phyloP scores from a whole-genome alignment of 1,284 basidiomycete species.

The Pascua sp. region DNA sequence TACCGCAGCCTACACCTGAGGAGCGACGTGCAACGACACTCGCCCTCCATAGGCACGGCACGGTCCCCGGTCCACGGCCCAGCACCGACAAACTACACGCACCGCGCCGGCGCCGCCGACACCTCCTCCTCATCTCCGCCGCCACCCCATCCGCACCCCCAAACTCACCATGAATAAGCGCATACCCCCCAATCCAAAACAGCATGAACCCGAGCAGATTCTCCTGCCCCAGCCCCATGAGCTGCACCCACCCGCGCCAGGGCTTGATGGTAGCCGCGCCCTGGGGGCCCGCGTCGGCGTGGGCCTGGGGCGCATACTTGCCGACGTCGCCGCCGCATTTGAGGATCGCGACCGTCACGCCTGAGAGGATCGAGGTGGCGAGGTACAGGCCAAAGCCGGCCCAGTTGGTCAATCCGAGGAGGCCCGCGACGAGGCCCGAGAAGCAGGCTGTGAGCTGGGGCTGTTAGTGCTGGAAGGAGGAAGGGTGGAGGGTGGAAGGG shows the following conservation, averaged over 20 bases:
- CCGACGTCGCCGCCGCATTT: constrained; percentile 60
- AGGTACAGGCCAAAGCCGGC: constrained; percentile 75
- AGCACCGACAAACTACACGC: background rate
- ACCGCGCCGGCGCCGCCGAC: background rate
- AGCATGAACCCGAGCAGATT: constrained; percentile 80
- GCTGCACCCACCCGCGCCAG: constrained; percentile 53
- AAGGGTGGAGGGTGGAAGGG: background rate
- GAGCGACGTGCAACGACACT: too few species aligned
- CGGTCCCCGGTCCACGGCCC: constrained; percentile 7
- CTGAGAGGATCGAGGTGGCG: constrained; percentile 62
- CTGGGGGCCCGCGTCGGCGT: constrained; percentile 14
- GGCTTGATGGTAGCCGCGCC: constrained; percentile 46
- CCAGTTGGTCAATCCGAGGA: constrained; percentile 78
- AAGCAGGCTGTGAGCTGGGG: constrained; percentile 67
- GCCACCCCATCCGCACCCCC: background rate
- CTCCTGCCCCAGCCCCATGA: constrained; percentile 76
- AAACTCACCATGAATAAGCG: constrained; percentile 20
- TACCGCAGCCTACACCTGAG: too few species aligned
- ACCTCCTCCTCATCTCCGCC: background rate
- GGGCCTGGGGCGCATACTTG: constrained; percentile 37
- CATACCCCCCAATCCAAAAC: constrained; percentile 84
- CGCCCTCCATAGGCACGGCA: too few species aligned
- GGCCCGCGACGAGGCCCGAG: constrained; percentile 76
- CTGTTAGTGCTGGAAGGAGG: too few species aligned
- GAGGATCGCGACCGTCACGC: constrained; percentile 61